Evolutionary conservation across 345 rosid species (phyloP).

Genomic region (Limnanthes douglasii): DNA sequence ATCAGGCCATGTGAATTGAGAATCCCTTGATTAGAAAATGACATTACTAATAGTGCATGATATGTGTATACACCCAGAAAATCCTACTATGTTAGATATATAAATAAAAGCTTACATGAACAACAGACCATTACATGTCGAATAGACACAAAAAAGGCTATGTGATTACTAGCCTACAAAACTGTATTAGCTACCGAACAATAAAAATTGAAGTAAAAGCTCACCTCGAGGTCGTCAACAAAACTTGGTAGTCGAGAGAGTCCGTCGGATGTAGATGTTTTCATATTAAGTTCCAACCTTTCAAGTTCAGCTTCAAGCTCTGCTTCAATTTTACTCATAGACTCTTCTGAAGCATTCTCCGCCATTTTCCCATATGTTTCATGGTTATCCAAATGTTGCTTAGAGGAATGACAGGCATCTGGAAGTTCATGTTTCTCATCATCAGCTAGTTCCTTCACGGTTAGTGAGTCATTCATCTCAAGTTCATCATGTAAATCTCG

Average conservation of each 20-base stretch:
- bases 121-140: too few species aligned
- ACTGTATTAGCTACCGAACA: too few species aligned
- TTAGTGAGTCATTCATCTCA: slow-evolving; percentile 49
- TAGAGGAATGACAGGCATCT: slow-evolving; percentile 13
- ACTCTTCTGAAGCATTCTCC: slow-evolving; percentile 24
- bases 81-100: too few species aligned
- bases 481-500: slow-evolving; percentile 74
- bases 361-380: slow-evolving; percentile 18
- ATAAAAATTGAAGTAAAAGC: too few species aligned
- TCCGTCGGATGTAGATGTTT: slow-evolving; percentile 16
- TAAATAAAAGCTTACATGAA: too few species aligned
- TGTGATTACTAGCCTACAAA: too few species aligned
- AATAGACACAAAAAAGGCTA: too few species aligned
- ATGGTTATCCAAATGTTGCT: slow-evolving; percentile 8
- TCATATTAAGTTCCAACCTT: slow-evolving; percentile 52
- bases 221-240: slow-evolving; percentile 31
- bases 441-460: slow-evolving; percentile 36
- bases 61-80: too few species aligned
- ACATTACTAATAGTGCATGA: too few species aligned
- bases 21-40: too few species aligned
- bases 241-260: too few species aligned
- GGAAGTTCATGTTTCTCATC: slow-evolving; percentile 26
- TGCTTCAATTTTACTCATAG: slow-evolving; percentile 74
- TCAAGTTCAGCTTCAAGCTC: slow-evolving; percentile 96
- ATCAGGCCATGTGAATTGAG: too few species aligned